These are phyloP conservation scores for Pyrenophora teres DNA, from an alignment of 2,329 filamentous ascomycete genomes.

Conservation along the genomic window DNA sequence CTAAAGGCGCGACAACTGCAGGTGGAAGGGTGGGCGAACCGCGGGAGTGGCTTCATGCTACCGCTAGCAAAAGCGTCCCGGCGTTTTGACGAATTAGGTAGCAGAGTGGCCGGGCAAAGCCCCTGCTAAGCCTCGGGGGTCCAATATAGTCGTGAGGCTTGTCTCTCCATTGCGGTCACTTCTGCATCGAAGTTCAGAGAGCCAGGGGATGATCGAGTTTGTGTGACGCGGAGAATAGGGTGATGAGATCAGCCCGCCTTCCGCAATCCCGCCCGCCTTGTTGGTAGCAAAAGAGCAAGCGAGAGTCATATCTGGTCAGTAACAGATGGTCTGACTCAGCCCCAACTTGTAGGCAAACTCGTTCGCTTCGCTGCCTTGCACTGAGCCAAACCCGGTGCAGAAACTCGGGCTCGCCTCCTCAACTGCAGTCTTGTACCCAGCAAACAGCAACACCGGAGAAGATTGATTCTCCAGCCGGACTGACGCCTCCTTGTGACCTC, in stretches of 20 bases:
- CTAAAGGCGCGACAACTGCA: conserved; percentile 14
- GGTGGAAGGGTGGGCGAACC: conserved; percentile 12
- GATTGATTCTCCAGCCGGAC: conserved; percentile 7
- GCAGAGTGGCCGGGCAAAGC: background rate
- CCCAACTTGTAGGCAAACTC: background rate
- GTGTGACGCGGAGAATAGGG: conserved; percentile 16
- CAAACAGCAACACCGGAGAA: background rate
- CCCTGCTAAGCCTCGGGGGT: conserved; percentile 22
- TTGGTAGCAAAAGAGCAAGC: background rate
- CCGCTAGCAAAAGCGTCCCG: conserved; percentile 7
- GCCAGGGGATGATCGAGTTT: conserved; percentile 10
- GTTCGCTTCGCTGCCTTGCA: background rate
- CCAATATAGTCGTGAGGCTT: conserved; percentile 7
- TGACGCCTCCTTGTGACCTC: conserved; percentile 26
- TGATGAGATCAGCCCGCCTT: conserved; percentile 37
- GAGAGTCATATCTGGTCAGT: no score
- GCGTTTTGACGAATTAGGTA: conserved; percentile 6
- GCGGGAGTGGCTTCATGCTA: conserved; percentile 38
- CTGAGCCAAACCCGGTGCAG: background rate
- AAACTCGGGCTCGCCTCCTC: no score
- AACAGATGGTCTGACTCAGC: no score
- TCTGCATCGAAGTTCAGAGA: background rate
- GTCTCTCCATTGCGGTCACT: background rate
- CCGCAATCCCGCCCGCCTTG: conserved; percentile 7
- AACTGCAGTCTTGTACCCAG: background rate